These are phyloP conservation scores for Paraglomus occultum DNA, from an alignment of 192 early-diverging fungal genomes.

Conservation along the genomic window DNA sequence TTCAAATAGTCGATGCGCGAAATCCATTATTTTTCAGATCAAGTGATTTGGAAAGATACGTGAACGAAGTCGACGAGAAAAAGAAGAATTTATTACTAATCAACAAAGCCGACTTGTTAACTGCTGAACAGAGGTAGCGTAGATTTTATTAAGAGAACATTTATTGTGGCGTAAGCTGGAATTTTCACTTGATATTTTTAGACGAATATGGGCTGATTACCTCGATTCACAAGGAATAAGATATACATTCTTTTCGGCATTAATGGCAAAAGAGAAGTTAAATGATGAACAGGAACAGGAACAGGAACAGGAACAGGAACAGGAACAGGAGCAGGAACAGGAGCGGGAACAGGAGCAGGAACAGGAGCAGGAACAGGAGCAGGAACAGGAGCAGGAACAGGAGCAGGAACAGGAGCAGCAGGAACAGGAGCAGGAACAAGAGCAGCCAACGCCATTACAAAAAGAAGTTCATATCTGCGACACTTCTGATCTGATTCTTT, in stretches of 20 bases:
- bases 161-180: too few relatives aligned
- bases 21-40: constrained; percentile 92
- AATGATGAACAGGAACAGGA: constrained; percentile 70
- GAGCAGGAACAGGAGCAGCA: constrained; percentile 33
- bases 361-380: constrained; percentile 33
- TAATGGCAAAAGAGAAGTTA: constrained; percentile 70
- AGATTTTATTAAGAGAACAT: not conserved
- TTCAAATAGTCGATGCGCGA: constrained; percentile 98
- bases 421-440: constrained; percentile 30
- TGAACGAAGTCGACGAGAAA: constrained; percentile 79
- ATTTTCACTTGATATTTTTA: constrained; percentile 10
- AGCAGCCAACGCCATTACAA: constrained; percentile 34
- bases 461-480: constrained; percentile 52
- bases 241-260: constrained; percentile 95
- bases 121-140: constrained; percentile 70
- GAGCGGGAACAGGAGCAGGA: constrained; percentile 38
- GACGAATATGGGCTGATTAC: constrained; percentile 82
- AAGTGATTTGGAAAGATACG: constrained; percentile 87
- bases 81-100: constrained; percentile 91
- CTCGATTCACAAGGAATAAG: constrained; percentile 79
- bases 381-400: constrained; percentile 33
- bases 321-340: constrained; percentile 43
- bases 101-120: constrained; percentile 99
- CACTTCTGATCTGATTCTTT: constrained; percentile 49
- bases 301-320: constrained; percentile 43